Evolutionary conservation across 371 early-diverging fungal species (phyloP).

Genomic region (Batrachochytrium dendrobatidis): DNA sequence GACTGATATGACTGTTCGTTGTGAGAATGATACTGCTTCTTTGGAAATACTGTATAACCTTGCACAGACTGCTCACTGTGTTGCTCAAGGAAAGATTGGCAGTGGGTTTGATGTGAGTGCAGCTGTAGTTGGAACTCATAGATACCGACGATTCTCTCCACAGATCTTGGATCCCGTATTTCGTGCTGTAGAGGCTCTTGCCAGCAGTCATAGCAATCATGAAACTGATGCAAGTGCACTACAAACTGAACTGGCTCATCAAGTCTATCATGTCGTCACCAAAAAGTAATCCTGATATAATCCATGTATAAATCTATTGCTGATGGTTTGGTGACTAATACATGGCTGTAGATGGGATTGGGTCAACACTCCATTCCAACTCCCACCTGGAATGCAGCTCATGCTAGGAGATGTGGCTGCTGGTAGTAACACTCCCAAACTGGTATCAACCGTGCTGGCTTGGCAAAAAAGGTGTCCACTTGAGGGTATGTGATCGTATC

Average conservation of each 20-base stretch:
- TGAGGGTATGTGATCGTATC: constrained; percentile 33
- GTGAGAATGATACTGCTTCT: background rate
- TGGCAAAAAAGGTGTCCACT: constrained; percentile 71
- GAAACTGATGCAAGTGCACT: too few species aligned
- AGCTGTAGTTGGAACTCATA: constrained; percentile 84
- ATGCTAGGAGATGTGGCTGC: constrained; percentile 87
- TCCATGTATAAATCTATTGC: too few species aligned
- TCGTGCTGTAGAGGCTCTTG: background rate
- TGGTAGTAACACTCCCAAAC: constrained; percentile 86
- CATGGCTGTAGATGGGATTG: constrained; percentile 77
- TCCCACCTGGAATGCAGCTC: constrained; percentile 69
- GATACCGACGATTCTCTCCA: constrained; percentile 79
- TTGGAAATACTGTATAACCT: constrained; percentile 33
- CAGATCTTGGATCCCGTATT: constrained; percentile 48
- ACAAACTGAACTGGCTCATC: background rate
- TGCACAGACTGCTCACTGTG: constrained; percentile 88
- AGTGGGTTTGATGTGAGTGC: constrained; percentile 93
- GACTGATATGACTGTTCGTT: background rate
- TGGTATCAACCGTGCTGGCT: constrained; percentile 77
- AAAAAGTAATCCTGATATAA: too few species aligned
- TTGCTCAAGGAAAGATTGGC: constrained; percentile 95
- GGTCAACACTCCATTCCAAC: constrained; percentile 47
- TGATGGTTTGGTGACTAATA: too few species aligned
- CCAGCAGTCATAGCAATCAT: too few species aligned
- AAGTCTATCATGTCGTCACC: background rate